These are phyloP conservation scores for Claviceps quebecensis DNA, from an alignment of 2,329 filamentous ascomycete species.

Conservation along the genomic window DNA sequence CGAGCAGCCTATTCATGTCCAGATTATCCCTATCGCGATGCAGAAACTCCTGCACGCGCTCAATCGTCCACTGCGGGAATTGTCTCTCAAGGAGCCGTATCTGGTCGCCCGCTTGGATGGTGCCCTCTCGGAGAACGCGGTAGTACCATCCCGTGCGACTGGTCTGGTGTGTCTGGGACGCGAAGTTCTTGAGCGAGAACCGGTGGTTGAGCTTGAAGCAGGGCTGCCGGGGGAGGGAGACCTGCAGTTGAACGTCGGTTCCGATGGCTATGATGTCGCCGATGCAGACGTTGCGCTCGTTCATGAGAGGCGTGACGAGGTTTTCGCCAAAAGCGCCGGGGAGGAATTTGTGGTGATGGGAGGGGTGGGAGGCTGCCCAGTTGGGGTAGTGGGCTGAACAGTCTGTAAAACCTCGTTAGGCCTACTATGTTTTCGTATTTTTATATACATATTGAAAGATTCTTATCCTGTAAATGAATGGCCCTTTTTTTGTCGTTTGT, in stretches of 20 bases:
- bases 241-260: slow-evolving; percentile 37
- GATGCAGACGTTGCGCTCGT: slow-evolving; percentile 51
- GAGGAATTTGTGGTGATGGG: slow-evolving; percentile 34
- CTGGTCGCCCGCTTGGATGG: slow-evolving; percentile 39
- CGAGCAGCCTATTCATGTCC: slow-evolving; percentile 37
- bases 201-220: slow-evolving; percentile 56
- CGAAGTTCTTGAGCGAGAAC: slow-evolving; percentile 49
- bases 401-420: slow-evolving; percentile 21
- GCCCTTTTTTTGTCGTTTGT: too few species aligned
- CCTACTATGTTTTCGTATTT: too few species aligned
- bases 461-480: too few species aligned
- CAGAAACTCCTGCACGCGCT: slow-evolving; percentile 47
- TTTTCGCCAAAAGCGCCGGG: slow-evolving; percentile 53
- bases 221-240: slow-evolving; percentile 47
- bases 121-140: slow-evolving; percentile 41
- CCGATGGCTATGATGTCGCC: slow-evolving; percentile 45
- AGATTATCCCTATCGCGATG: slow-evolving; percentile 38
- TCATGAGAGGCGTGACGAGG: slow-evolving; percentile 41
- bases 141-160: slow-evolving; percentile 55
- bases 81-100: slow-evolving; percentile 40
- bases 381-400: slow-evolving; percentile 42
- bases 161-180: slow-evolving; percentile 38
- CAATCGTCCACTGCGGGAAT: slow-evolving; percentile 48
- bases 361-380: slow-evolving; percentile 40
- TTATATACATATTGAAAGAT: too few species aligned